Evolutionary conservation across 2,329 filamentous ascomycete genomes (phyloP), one percentile per base, ranked within the genome.

Genomic region (Neocucurbitaria cava): DNA sequence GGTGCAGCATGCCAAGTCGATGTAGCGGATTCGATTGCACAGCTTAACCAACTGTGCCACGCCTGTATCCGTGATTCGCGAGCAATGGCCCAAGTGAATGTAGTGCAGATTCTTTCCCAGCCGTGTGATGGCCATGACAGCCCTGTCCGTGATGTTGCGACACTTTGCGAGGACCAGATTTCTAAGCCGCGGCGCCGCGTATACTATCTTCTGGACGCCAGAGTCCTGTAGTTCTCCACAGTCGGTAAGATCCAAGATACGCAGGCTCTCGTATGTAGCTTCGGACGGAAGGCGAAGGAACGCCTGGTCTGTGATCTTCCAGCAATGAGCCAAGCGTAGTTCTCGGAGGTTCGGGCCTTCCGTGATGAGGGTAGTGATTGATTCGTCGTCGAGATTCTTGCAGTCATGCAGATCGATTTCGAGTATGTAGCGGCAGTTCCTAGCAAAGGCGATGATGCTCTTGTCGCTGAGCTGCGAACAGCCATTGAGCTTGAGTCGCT

Each of bases 41-140:
- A 82, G 82, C 63, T 89, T 88, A 35, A 97, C 92, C 28, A 99
- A 82, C 50, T 87, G 88, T 66, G 90, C 90, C 17, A 99, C 92
- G 1, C 92, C 93, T 31, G 87, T 83, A 70, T 99, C 95, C 0
- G 94, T 97, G 70, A 99, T 93, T 42, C 93, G 87, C 24, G 87
- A 86, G 76, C 95, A 99, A 75, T 99, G 95, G 9, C 95, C 95
- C 1, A 99, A 83, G 71, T 99, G 95, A 47, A 99, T 89, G 74
- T 96, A 98, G 76, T 99, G 95, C 49, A 99, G 80, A 68, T 98
- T 99, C 81, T 97, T 98, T 58, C 93, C 92, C 3, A 99, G 83
- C 66, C 86, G 89, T 52, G 92, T 89, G 60, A 99, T 98, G 51
- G 93, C 89, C 65, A 89, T 82, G 8, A 99, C 92, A 8, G 94